phyloP scores from a whole-genome alignment of 2,329 filamentous ascomycete genomes.

The Penicillium sumatraense region DNA sequence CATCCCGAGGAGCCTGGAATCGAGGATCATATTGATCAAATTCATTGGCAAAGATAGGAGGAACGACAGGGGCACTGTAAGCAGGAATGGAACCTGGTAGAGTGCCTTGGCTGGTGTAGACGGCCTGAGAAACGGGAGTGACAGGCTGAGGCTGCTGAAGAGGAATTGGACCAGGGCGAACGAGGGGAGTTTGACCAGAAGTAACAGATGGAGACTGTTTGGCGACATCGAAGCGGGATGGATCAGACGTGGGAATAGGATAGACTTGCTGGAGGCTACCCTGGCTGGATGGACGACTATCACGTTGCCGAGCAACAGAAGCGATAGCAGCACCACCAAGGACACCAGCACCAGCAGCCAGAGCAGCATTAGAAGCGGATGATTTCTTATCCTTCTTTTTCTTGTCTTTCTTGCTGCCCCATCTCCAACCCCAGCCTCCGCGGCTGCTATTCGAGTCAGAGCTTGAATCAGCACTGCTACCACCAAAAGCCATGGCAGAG shows the following conservation, averaged over 20 bases:
- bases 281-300: slow-evolving; percentile 41
- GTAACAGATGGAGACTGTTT: slow-evolving; percentile 30
- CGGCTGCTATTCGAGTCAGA: slow-evolving; percentile 61
- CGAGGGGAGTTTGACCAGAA: slow-evolving; percentile 33
- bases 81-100: slow-evolving; percentile 37
- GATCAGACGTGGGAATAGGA: slow-evolving; percentile 69
- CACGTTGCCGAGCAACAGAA: slow-evolving; percentile 39
- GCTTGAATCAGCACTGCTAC: slow-evolving; percentile 58
- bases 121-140: slow-evolving; percentile 69
- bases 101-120: slow-evolving; percentile 60
- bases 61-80: slow-evolving; percentile 47
- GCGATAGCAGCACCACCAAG: slow-evolving; percentile 48
- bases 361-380: slow-evolving; percentile 33
- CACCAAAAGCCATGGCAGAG: slow-evolving; percentile 66
- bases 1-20: slow-evolving; percentile 14
- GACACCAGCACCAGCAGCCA: slow-evolving; percentile 49
- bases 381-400: slow-evolving; percentile 37
- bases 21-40: slow-evolving; percentile 25
- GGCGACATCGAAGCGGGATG: slow-evolving; percentile 63
- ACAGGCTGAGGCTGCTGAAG: slow-evolving; percentile 87
- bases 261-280: slow-evolving; percentile 63
- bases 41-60: slow-evolving; percentile 44
- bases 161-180: slow-evolving; percentile 65
- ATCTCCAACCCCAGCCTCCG: slow-evolving; percentile 65
- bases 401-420: slow-evolving; percentile 57